Conservation (phyloP, 2,329 filamentous ascomycete species). For the Penicillium palitans region DNA sequence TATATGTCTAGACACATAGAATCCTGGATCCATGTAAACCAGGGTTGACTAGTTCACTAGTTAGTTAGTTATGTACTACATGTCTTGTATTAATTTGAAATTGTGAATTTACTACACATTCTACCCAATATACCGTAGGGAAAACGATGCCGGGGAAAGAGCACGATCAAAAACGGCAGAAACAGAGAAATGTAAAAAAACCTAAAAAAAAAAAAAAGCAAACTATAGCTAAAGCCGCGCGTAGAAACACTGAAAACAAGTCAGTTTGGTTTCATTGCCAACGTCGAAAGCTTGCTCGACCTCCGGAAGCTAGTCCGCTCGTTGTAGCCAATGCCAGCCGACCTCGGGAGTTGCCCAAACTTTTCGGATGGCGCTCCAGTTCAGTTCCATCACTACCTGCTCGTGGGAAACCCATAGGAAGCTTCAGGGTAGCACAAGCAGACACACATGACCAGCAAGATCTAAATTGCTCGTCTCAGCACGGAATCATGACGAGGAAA, state of each 20-base stretch:
- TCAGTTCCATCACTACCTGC: background rate
- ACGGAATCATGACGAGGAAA: background rate
- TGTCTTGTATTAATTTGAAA: background rate
- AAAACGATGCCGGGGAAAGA: too few species aligned
- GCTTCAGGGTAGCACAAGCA: background rate
- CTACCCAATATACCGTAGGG: background rate
- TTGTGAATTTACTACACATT: background rate
- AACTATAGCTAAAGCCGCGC: too few species aligned
- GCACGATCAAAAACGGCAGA: background rate
- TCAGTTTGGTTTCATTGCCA: background rate
- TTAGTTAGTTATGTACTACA: too few species aligned
- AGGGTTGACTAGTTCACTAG: too few species aligned
- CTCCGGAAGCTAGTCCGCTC: too few species aligned
- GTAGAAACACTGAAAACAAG: background rate
- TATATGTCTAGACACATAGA: too few species aligned
- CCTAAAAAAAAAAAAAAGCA: background rate
- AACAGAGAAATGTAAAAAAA: background rate
- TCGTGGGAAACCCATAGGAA: background rate
- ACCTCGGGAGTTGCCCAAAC: too few species aligned
- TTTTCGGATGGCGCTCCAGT: background rate
- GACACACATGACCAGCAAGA: background rate
- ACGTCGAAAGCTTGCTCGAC: background rate
- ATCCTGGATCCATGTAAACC: too few species aligned
- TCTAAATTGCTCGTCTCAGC: background rate
- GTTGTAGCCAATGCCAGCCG: too few species aligned